These are phyloP conservation scores for Athelia psychrophila DNA, from an alignment of 1,284 basidiomycete species.

Conservation along the genomic window DNA sequence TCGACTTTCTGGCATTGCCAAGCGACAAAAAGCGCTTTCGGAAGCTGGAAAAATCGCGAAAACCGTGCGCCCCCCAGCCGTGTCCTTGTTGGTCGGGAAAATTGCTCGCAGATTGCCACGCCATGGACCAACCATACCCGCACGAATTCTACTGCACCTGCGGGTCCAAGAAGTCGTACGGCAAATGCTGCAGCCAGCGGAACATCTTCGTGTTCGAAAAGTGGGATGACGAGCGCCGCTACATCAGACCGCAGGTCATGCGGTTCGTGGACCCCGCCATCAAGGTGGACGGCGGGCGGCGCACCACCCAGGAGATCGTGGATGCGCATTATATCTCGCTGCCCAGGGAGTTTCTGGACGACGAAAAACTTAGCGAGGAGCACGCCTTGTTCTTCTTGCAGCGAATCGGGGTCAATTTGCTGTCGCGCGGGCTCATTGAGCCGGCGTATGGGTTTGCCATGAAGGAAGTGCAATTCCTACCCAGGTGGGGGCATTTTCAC, in stretches of 20 bases:
- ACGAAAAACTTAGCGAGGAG: not conserved
- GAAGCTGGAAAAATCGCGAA: not conserved
- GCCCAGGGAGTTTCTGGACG: not conserved
- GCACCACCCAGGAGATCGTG: not conserved
- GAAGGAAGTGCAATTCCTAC: constrained; percentile 7
- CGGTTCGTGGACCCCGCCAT: not conserved
- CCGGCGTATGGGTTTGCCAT: constrained; percentile 13
- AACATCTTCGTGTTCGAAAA: constrained; percentile 5
- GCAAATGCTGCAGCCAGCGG: constrained; percentile 9
- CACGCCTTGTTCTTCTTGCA: not conserved
- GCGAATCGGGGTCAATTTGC: not conserved
- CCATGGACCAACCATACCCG: constrained; percentile 8
- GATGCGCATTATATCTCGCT: not conserved
- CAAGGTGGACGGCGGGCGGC: not conserved
- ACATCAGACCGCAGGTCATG: constrained; percentile 9
- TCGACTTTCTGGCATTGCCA: not conserved
- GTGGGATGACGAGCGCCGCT: constrained; percentile 8
- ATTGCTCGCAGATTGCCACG: constrained; percentile 10
- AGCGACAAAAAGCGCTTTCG: not conserved
- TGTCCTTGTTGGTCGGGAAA: constrained; percentile 15
- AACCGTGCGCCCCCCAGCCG: constrained; percentile 1
- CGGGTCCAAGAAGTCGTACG: constrained; percentile 8
- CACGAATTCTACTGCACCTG: constrained; percentile 10
- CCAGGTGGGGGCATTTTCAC: constrained; percentile 6
- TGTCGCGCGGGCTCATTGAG: constrained; percentile 6